Percentiles rank a stretch among this genome's conserved stretches.
phyloP scores from a whole-genome alignment of 768 basidiomycete genomes.

The Chlorophyllum brunneum region DNA sequence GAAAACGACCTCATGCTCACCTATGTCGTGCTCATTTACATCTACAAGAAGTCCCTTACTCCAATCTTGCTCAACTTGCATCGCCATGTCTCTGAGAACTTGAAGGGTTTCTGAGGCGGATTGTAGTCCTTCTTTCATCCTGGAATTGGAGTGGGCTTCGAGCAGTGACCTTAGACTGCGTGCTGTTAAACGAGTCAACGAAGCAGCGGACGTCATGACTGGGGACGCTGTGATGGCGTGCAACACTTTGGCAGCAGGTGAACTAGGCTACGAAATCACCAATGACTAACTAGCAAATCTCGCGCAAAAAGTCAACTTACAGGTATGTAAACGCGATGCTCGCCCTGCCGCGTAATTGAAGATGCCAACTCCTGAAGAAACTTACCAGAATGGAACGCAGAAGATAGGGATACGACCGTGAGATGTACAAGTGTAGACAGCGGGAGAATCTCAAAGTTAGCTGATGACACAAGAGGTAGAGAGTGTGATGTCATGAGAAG shows the following conservation, averaged over 20 bases:
- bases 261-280: slow-evolving; percentile 20
- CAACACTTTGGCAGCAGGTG: slow-evolving; percentile 32
- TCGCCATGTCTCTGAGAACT: slow-evolving; percentile 32
- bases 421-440: slow-evolving; percentile 36
- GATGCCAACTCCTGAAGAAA: slow-evolving; percentile 43
- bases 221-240: slow-evolving; percentile 32
- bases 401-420: slow-evolving; percentile 43
- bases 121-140: slow-evolving; percentile 26
- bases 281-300: background rate
- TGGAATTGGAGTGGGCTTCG: slow-evolving; percentile 27
- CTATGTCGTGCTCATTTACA: slow-evolving; percentile 28
- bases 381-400: slow-evolving; percentile 52
- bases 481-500: slow-evolving; percentile 60
- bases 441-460: slow-evolving; percentile 59
- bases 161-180: slow-evolving; percentile 27
- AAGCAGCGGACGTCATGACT: slow-evolving; percentile 29
- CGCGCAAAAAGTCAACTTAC: slow-evolving; percentile 16
- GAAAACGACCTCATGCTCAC: slow-evolving; percentile 17
- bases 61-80: slow-evolving; percentile 47
- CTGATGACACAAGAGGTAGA: slow-evolving; percentile 47
- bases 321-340: slow-evolving; percentile 28
- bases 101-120: slow-evolving; percentile 28
- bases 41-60: slow-evolving; percentile 34
- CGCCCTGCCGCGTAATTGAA: slow-evolving; percentile 24
- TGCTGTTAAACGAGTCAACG: slow-evolving; percentile 34